These are phyloP conservation scores for Scorias spongiosa DNA, from an alignment of 2,329 filamentous ascomycete species.

Conservation along the genomic window DNA sequence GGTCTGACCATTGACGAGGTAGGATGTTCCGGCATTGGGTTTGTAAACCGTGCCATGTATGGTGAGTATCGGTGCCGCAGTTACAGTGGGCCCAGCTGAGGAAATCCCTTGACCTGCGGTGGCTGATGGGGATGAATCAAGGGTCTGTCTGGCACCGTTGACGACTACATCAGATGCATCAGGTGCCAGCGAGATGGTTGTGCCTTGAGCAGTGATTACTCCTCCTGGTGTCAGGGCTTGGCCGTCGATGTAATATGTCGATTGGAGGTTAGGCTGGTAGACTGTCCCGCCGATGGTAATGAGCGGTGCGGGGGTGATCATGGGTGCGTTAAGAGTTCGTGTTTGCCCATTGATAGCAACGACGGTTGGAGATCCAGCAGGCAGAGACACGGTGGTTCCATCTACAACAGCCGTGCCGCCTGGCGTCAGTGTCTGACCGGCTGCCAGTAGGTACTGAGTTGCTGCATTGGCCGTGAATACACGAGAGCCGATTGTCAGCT, in stretches of 20 bases:
- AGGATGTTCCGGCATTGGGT: constrained; percentile 13
- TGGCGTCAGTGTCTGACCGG: constrained; percentile 21
- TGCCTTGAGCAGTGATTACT: constrained; percentile 9
- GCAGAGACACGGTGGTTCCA: constrained; percentile 26
- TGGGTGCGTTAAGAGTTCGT: constrained; percentile 16
- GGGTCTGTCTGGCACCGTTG: constrained; percentile 9
- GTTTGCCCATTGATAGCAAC: constrained; percentile 27
- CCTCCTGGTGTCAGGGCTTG: constrained; percentile 12
- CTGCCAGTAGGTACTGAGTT: constrained; percentile 28
- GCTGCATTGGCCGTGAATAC: constrained; percentile 30
- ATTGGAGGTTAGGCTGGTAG: constrained; percentile 17
- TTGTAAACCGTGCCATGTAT: constrained; percentile 14
- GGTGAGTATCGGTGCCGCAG: constrained; percentile 16
- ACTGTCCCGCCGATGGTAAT: constrained; percentile 17
- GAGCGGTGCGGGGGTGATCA: constrained; percentile 16
- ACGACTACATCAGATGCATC: constrained; percentile 12
- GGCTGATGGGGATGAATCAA: constrained; percentile 2
- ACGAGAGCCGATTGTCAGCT: constrained; percentile 25
- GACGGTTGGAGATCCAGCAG: constrained; percentile 21
- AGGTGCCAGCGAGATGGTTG: constrained; percentile 11
- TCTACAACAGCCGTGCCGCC: constrained; percentile 24
- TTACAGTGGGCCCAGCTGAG: constrained; percentile 9
- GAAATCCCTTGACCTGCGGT: constrained; percentile 1
- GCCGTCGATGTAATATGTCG: constrained; percentile 16
- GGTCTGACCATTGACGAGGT: constrained; percentile 13